phyloP scores from a whole-genome alignment of 306 rosid genomes.

The Lathyrus aphaca region DNA sequence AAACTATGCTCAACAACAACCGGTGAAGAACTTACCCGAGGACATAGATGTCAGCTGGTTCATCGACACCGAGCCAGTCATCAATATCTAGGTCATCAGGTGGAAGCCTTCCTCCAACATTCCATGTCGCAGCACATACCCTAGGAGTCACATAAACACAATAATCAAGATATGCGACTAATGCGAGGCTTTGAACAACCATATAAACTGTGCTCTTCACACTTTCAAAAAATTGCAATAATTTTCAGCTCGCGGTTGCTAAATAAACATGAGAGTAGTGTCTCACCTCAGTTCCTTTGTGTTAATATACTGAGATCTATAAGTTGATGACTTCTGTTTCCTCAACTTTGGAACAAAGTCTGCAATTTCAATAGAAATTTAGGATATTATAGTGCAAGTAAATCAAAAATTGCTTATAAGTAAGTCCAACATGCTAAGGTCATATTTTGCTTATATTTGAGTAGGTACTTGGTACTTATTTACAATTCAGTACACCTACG shows the following conservation, averaged over 20 bases:
- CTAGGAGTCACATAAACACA: constrained; percentile 51
- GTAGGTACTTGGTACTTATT: constrained; percentile 17
- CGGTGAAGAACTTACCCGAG: constrained; percentile 66
- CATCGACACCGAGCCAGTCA: constrained; percentile 75
- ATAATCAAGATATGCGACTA: constrained; percentile 31
- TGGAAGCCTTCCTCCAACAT: constrained; percentile 88
- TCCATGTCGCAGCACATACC: constrained; percentile 90
- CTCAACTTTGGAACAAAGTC: constrained; percentile 69
- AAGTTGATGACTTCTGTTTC: constrained; percentile 90
- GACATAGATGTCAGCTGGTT: constrained; percentile 95
- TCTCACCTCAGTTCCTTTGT: constrained; percentile 77
- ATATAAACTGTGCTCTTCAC: constrained; percentile 29
- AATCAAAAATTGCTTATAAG: background rate
- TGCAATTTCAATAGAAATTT: constrained; percentile 44
- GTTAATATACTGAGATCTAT: constrained; percentile 87
- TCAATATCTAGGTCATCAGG: constrained; percentile 93
- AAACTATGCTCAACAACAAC: constrained; percentile 23
- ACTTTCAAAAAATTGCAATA: constrained; percentile 27
- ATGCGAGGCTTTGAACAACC: constrained; percentile 31
- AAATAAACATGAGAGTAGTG: constrained; percentile 32
- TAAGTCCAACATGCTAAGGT: background rate
- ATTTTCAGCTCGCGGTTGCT: constrained; percentile 21
- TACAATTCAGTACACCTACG: constrained; percentile 1
- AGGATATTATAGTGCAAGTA: background rate
- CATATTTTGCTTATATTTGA: background rate